Evolutionary conservation across 495 filamentous ascomycete genomes (phyloP).

Genomic region (Daldinia grandis): DNA sequence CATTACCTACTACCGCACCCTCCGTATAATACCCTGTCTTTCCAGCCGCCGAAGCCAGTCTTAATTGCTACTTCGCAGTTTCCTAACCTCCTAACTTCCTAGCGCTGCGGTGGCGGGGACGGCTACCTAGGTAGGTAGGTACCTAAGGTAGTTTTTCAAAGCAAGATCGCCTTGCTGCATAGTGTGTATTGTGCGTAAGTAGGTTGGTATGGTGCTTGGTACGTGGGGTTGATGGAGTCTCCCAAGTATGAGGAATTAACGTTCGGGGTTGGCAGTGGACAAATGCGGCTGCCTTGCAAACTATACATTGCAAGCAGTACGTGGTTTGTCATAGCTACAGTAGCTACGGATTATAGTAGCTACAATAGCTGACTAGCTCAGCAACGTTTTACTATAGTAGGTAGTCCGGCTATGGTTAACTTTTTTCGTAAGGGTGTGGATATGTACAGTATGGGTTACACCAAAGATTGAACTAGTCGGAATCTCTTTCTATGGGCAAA

Average conservation of each 20-base stretch:
- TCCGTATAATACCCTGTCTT: neutral
- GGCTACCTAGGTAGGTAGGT: neutral
- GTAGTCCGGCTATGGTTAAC: neutral
- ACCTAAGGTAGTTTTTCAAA: conserved; percentile 29
- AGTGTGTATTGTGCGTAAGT: conserved; percentile 6
- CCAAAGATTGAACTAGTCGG: neutral
- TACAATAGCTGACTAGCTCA: too few species aligned
- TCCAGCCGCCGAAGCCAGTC: neutral
- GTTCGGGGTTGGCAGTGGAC: conserved; percentile 19
- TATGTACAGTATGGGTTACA: conserved; percentile 1
- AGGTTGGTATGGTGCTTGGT: neutral
- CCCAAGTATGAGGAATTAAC: conserved; percentile 11
- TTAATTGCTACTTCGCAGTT: neutral
- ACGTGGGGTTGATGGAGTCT: conserved; percentile 17
- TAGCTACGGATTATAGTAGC: too few species aligned
- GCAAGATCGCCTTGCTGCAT: conserved; percentile 47
- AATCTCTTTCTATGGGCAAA: neutral
- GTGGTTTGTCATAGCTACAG: neutral
- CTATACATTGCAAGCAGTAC: neutral
- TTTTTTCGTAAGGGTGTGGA: neutral
- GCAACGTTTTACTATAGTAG: neutral
- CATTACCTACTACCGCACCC: neutral
- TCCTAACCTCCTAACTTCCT: conserved; percentile 16
- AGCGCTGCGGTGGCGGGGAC: conserved; percentile 12
- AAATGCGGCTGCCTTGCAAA: conserved; percentile 25